These are phyloP conservation scores for Mallotus nudiflorus DNA, from an alignment of 345 rosid species.

Conservation along the genomic window DNA sequence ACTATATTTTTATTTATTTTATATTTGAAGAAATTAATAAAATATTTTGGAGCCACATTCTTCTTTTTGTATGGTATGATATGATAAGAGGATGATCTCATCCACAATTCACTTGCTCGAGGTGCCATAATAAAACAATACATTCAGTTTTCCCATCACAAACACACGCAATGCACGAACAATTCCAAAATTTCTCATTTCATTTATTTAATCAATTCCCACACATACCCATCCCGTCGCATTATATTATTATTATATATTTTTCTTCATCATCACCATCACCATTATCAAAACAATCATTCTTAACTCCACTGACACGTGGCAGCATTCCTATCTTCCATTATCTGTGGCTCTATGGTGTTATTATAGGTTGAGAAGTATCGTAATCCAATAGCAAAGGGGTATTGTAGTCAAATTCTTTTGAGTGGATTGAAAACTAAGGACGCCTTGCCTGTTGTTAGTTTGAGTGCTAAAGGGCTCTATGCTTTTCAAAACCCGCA, in stretches of 20 bases:
- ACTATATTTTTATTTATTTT: too few species aligned
- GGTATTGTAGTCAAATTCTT: conserved; percentile 2
- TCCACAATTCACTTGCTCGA: conserved; percentile 13
- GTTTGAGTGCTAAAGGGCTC: background rate
- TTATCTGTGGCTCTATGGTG: background rate
- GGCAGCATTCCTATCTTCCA: background rate
- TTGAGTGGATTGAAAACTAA: background rate
- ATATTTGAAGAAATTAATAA: too few species aligned
- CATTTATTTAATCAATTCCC: background rate
- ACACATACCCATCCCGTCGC: too few species aligned
- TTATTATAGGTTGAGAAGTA: background rate
- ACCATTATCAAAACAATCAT: background rate
- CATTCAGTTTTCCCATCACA: background rate
- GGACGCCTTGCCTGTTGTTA: conserved; percentile 1
- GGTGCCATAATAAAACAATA: background rate
- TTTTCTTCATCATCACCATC: background rate
- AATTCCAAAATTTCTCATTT: background rate
- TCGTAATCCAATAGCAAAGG: background rate
- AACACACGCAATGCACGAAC: too few species aligned
- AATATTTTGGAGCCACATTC: too few species aligned
- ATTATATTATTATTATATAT: background rate
- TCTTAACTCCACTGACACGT: background rate
- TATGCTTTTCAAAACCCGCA: background rate
- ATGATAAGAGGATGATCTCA: background rate
- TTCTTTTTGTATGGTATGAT: background rate